These are phyloP conservation scores for Pseudotsuga menziesii DNA, from an alignment of 75 land plant species.

Conservation along the genomic window DNA sequence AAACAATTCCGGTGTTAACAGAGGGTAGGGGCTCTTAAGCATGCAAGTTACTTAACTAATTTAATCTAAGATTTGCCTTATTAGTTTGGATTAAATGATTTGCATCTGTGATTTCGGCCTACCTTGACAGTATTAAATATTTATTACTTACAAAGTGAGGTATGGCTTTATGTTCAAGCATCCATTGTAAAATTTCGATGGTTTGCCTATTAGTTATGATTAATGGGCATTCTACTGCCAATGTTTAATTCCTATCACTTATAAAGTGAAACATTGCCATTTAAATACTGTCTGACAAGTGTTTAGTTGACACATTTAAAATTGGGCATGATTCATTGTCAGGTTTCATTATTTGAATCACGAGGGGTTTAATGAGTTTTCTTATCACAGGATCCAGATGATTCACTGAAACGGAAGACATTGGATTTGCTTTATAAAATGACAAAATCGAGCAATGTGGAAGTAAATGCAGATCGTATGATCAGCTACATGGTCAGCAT, in stretches of 20 bases:
- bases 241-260: neutral
- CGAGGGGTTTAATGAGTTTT: neutral
- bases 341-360: neutral
- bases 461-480: slow-evolving; percentile 98
- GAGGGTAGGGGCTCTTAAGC: neutral
- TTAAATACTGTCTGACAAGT: neutral
- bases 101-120: neutral
- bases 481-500: slow-evolving; percentile 93
- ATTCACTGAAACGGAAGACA: slow-evolving; percentile 93
- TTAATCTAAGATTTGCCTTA: neutral
- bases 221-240: too few relatives aligned
- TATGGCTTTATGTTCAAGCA: neutral
- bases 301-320: neutral
- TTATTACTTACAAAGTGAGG: neutral
- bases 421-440: slow-evolving; percentile 95
- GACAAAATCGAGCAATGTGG: slow-evolving; percentile 96
- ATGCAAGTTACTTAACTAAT: neutral
- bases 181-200: neutral
- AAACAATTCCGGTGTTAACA: too few relatives aligned
- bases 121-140: neutral
- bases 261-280: neutral
- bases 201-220: neutral
- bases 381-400: slow-evolving; percentile 87
- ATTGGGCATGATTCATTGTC: neutral
- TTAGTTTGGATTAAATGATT: neutral